Evolutionary conservation across 352 stramenopile genomes (phyloP).

Genomic region (Phytopythium boreale): DNA sequence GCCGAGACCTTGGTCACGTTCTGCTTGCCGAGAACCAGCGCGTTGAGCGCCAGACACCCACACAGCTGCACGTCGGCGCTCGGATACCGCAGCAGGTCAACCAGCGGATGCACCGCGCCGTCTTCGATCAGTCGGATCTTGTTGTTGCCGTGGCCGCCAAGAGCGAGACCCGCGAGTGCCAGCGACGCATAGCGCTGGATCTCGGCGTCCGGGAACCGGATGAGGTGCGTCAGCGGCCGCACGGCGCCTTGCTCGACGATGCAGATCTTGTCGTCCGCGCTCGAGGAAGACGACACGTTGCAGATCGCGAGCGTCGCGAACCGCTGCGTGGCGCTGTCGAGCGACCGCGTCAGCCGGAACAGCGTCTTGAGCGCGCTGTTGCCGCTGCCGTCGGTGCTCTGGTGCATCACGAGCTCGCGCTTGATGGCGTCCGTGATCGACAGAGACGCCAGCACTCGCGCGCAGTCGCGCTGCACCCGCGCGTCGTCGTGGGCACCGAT

Average conservation of each 20-base stretch:
- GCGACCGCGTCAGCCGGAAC: conserved; percentile 91
- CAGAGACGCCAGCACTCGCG: conserved; percentile 90
- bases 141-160: conserved; percentile 92
- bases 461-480: conserved; percentile 92
- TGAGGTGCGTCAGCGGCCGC: conserved; percentile 92
- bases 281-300: conserved; percentile 80
- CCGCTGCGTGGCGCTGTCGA: conserved; percentile 91
- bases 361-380: conserved; percentile 85
- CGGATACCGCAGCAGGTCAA: conserved; percentile 94
- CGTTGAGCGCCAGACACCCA: conserved; percentile 91
- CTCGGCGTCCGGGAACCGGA: conserved; percentile 93
- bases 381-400: conserved; percentile 13
- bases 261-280: conserved; percentile 78
- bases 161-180: conserved; percentile 87
- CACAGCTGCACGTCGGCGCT: conserved; percentile 92
- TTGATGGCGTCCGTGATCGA: conserved; percentile 85
- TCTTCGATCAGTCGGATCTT: conserved; percentile 92
- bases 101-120: conserved; percentile 88
- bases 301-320: conserved; percentile 95
- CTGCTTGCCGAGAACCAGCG: conserved; percentile 85
- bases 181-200: conserved; percentile 95
- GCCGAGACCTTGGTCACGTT: conserved; percentile 86
- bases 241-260: conserved; percentile 92
- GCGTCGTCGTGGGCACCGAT: conserved; percentile 81
- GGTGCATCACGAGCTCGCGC: conserved; percentile 59